A percentile compares a stretch with the other conserved stretches of the same genome.
Conservation (phyloP, 345 rosid species). For the Ceriops zippeliana region DNA sequence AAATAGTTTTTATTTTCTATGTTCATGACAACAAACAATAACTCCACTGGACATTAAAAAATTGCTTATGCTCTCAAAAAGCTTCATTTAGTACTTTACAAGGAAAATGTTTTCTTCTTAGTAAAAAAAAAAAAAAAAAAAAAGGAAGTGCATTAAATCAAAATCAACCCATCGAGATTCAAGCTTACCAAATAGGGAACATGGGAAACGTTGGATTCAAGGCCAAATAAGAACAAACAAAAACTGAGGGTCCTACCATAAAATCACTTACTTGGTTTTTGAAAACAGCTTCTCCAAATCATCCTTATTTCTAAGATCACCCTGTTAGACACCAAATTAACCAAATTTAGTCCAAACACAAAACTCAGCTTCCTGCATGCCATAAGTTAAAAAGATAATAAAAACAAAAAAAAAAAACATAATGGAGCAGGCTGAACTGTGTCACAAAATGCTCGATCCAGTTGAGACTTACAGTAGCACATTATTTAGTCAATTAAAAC, state of each 20-base stretch:
- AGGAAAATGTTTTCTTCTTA: neutral
- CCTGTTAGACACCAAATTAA: conserved; percentile 44
- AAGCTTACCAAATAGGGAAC: neutral
- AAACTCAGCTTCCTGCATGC: neutral
- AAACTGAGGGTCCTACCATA: neutral
- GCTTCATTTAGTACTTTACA: neutral
- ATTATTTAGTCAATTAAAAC: neutral
- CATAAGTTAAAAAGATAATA: neutral
- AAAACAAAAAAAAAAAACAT: neutral
- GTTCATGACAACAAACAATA: too few species aligned
- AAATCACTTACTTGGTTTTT: conserved; percentile 44
- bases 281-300: conserved; percentile 85
- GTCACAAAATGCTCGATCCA: neutral
- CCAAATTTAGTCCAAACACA: conserved; percentile 2
- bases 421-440: neutral
- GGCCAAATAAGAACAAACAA: conserved; percentile 1
- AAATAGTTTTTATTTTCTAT: neutral
- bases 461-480: neutral
- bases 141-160: neutral
- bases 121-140: neutral
- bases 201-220: neutral
- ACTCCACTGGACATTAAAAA: too few species aligned
- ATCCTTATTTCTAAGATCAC: conserved; percentile 79
- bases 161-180: neutral
- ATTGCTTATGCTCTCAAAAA: neutral